Evolutionary conservation across 2,329 filamentous ascomycete genomes (phyloP).

Genomic region (Botrytis deweyae): DNA sequence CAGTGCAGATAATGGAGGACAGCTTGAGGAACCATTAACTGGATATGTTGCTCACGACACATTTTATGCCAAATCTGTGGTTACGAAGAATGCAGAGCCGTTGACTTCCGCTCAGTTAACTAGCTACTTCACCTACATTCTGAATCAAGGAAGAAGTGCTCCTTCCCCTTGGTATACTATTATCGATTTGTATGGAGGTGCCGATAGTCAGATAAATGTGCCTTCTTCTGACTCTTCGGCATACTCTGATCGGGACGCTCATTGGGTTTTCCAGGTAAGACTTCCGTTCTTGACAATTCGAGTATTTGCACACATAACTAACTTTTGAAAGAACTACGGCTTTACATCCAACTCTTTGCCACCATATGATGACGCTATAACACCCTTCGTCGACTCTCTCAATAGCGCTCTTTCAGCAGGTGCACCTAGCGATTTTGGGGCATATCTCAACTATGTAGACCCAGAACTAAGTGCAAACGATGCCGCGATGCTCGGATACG

Average conservation of each 20-base stretch:
- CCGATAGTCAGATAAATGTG: conserved; percentile 23
- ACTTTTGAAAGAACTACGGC: conserved; percentile 21
- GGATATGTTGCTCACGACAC: conserved; percentile 25
- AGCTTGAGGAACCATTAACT: conserved; percentile 24
- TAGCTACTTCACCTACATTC: conserved; percentile 20
- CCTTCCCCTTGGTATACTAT: conserved; percentile 21
- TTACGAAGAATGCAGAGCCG: conserved; percentile 23
- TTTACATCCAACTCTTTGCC: conserved; percentile 15
- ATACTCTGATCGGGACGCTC: conserved; percentile 24
- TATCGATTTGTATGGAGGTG: conserved; percentile 25
- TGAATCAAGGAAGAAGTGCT: conserved; percentile 19
- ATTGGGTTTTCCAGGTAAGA: conserved; percentile 25
- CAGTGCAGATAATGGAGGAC: conserved; percentile 19
- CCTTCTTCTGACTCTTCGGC: conserved; percentile 15
- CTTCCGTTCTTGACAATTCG: background rate
- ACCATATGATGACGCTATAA: conserved; percentile 16
- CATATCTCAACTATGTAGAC: conserved; percentile 25
- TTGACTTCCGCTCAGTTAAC: conserved; percentile 10
- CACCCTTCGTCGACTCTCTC: conserved; percentile 20
- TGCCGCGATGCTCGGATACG: conserved; percentile 15
- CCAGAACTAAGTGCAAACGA: conserved; percentile 11
- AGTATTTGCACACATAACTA: background rate
- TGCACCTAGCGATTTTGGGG: conserved; percentile 25
- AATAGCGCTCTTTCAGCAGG: conserved; percentile 26
- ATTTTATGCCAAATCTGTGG: conserved; percentile 28